Evolutionary conservation across 169 alveolate genomes (phyloP).

Genomic region (Plasmodium falciparum): DNA sequence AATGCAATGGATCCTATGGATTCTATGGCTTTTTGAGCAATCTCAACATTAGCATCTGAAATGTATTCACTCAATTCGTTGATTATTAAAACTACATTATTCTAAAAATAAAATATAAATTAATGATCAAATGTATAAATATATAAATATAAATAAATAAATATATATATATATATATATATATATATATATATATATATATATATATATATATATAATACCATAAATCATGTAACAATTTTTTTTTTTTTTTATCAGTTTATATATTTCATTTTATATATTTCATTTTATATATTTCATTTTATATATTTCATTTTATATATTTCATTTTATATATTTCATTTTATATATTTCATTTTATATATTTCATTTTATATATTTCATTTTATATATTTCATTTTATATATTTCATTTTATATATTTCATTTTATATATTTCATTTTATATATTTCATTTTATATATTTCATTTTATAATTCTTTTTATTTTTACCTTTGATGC

Average conservation of each 20-base stretch:
- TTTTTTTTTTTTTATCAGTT: no score
- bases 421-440: not conserved
- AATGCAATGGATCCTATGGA: slow-evolving; percentile 93
- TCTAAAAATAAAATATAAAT: slow-evolving; percentile 56
- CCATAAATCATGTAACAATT: not conserved
- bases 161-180: no score
- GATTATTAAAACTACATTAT: slow-evolving; percentile 88
- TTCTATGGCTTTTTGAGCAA: slow-evolving; percentile 92
- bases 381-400: not conserved
- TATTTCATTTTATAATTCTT: not conserved
- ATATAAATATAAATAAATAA: not conserved
- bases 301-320: not conserved
- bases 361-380: not conserved
- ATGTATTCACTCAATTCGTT: slow-evolving; percentile 95
- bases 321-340: not conserved
- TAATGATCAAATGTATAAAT: not conserved
- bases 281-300: not conserved
- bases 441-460: not conserved
- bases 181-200: no score
- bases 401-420: not conserved
- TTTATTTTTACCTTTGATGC: slow-evolving; percentile 82
- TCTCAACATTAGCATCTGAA: slow-evolving; percentile 93
- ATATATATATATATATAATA: not conserved
- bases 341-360: not conserved
- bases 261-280: not conserved